Evolutionary conservation across 805 yeast genomes (phyloP), one percentile per base, ranked within the genome.

Genomic region (Saccharomycopsis fodiens): DNA sequence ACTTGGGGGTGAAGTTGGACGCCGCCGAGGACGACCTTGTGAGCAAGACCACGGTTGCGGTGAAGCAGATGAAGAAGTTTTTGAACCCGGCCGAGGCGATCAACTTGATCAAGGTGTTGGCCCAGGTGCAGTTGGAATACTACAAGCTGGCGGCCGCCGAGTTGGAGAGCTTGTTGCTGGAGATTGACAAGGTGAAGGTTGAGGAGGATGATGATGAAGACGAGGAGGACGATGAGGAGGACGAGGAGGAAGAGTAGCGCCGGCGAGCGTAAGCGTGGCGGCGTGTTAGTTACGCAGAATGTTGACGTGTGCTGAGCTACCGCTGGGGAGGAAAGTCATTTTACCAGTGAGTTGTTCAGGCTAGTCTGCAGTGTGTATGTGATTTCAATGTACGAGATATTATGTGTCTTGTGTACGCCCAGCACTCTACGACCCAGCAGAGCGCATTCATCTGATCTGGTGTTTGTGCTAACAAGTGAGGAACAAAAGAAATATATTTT

Each of bases 11-110:
- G 52, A 76, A 73, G 45, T 64, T 76, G 53, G 79, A 78, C 48
- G 59, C 66, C 15, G 69, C 70, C 50, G 95, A 85, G 62, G 95
- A 85, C 59, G 91, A 82, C 51, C 74, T 85, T 53, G 93, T 85
- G 30, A 75, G 79, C 54, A 85, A 87, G 21, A 84, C 88, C 3
- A 82, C 83, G 47, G 66, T 72, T 22, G 93, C 95, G 0, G 93
- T 83, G n/a, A 75, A 77, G 55, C 77, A 79, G 44, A 83, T 85
- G 93, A 78, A 82, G 61, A 76, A 72, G 53, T 67, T 85, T 46
- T 76, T 85, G 53, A 76, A 73, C 51, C 86, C 89, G 20, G 69
- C 78, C 8, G 83, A 81, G 60, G 68, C 78, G 45, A 69, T 84
- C 40, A 71, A 74, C 48, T 65, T 85, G 54, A 67, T 85, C 53